phyloP scores from a whole-genome alignment of 495 filamentous ascomycete genomes.

The Aspergillus sclerotiicarbonarius region DNA sequence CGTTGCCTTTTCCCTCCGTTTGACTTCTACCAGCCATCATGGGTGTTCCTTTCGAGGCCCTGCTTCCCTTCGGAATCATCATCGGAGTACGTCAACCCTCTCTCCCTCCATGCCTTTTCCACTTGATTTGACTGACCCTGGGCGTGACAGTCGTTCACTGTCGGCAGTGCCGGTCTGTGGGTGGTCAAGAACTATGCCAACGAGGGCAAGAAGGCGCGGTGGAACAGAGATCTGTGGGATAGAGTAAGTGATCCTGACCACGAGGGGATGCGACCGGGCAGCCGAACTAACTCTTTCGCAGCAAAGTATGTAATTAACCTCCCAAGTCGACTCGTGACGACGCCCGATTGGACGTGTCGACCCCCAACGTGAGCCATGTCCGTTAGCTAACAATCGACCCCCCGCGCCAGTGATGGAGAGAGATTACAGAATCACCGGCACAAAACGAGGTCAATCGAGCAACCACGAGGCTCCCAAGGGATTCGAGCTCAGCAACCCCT shows the following conservation, averaged over 20 bases:
- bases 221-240: slow-evolving; percentile 90
- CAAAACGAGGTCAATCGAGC: slow-evolving; percentile 80
- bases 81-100: slow-evolving; percentile 62
- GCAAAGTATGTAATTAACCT: slow-evolving; percentile 67
- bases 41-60: slow-evolving; percentile 94
- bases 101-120: slow-evolving; percentile 6
- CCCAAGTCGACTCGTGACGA: background rate
- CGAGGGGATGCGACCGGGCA: slow-evolving; percentile 33
- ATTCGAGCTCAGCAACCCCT: slow-evolving; percentile 93
- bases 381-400: slow-evolving; percentile 16
- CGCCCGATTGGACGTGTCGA: slow-evolving; percentile 2
- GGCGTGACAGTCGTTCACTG: slow-evolving; percentile 76
- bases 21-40: slow-evolving; percentile 50
- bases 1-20: background rate
- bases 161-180: slow-evolving; percentile 73
- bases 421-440: slow-evolving; percentile 85
- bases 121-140: slow-evolving; percentile 3
- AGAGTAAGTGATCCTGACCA: slow-evolving; percentile 57
- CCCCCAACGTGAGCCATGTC: background rate
- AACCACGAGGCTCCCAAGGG: slow-evolving; percentile 74
- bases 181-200: slow-evolving; percentile 76
- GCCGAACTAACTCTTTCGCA: slow-evolving; percentile 45
- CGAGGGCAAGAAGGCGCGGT: slow-evolving; percentile 80
- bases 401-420: slow-evolving; percentile 89
- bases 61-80: slow-evolving; percentile 93